These are phyloP conservation scores for Alternaria infectoria DNA, from an alignment of 2,329 filamentous ascomycete genomes.

Conservation along the genomic window DNA sequence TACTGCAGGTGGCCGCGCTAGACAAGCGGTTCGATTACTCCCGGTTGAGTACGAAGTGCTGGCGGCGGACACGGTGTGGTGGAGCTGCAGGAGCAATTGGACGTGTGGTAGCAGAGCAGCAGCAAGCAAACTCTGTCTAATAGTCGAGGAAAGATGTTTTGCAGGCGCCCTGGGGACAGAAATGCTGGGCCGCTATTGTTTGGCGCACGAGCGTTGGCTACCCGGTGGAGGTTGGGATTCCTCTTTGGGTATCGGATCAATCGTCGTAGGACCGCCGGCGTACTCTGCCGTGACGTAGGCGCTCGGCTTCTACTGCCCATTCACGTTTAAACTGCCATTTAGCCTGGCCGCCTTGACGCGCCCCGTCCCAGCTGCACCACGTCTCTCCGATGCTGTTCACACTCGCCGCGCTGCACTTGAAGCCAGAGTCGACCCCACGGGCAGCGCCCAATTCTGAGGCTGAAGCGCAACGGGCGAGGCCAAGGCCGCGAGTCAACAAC, in stretches of 20 bases:
- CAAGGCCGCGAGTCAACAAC: conserved; percentile 30
- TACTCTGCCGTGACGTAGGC: conserved; percentile 22
- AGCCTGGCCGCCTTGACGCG: not conserved
- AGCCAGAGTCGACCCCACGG: not conserved
- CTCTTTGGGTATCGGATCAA: not conserved
- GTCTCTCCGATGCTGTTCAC: not conserved
- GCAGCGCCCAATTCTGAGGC: conserved; percentile 8
- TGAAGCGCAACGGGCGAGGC: conserved; percentile 22
- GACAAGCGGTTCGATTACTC: conserved; percentile 31
- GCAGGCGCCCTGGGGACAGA: not conserved
- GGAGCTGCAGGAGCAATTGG: conserved; percentile 16
- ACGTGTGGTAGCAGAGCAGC: conserved; percentile 13
- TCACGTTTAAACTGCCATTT: not conserved
- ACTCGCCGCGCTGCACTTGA: not conserved
- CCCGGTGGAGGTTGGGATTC: conserved; percentile 24
- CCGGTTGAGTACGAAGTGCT: conserved; percentile 21
- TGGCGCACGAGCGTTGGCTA: conserved; percentile 27
- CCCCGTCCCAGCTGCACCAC: not conserved
- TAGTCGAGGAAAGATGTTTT: not conserved
- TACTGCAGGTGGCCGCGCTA: conserved; percentile 38
- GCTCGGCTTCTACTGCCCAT: conserved; percentile 4
- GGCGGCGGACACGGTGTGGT: conserved; percentile 25
- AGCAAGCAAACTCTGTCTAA: conserved; percentile 2
- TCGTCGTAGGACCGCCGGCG: conserved; percentile 2
- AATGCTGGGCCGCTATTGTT: conserved; percentile 17